phyloP scores from a whole-genome alignment of 257 asterid genomes.

The Parsonsia alboflavescens region DNA sequence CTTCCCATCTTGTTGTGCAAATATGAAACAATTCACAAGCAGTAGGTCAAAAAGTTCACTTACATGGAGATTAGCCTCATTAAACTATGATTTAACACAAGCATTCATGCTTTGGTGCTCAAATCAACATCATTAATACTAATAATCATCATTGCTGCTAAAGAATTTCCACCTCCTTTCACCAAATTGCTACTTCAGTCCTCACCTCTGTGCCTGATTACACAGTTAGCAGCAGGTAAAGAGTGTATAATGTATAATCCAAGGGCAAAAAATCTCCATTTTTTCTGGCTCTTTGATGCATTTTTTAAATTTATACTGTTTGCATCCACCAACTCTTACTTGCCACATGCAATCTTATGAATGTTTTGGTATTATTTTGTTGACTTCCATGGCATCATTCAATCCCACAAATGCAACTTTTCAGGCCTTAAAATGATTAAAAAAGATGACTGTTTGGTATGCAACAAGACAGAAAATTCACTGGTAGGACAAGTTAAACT shows the following conservation, averaged over 20 bases:
- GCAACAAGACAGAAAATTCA: neutral
- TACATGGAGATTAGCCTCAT: neutral
- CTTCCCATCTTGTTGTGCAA: neutral
- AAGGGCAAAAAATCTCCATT: neutral
- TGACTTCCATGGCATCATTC: neutral
- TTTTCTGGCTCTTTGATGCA: neutral
- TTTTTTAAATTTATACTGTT: neutral
- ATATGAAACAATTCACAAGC: neutral
- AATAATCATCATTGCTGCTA: neutral
- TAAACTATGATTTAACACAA: neutral
- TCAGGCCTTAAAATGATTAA: neutral
- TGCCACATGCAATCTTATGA: neutral
- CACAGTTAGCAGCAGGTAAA: neutral
- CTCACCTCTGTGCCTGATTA: neutral
- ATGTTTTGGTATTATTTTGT: neutral
- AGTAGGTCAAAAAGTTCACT: constrained; percentile 1
- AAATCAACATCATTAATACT: neutral
- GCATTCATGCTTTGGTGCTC: neutral
- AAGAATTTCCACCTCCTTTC: neutral
- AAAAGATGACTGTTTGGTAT: neutral
- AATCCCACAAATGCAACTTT: neutral
- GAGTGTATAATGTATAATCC: neutral
- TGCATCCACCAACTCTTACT: neutral
- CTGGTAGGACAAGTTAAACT: neutral
- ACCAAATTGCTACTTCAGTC: neutral